Evolutionary conservation across 805 yeast species (phyloP).

Genomic region (Saccharomycopsis vini): DNA sequence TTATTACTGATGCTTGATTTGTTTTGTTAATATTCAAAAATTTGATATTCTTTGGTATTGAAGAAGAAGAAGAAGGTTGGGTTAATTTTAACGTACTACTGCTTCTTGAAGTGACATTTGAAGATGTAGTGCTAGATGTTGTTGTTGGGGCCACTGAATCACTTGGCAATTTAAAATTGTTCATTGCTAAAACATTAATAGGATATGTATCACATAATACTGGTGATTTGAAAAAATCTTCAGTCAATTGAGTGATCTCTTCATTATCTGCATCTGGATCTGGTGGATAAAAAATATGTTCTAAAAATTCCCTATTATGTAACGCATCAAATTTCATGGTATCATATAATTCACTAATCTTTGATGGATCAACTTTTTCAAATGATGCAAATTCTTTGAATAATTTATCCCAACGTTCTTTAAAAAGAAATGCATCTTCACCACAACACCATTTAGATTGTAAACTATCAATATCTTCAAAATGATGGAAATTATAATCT

Average conservation of each 20-base stretch:
- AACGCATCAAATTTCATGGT: constrained; percentile 98
- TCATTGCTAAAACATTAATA: constrained; percentile 65
- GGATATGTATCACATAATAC: constrained; percentile 64
- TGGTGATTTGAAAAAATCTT: constrained; percentile 37
- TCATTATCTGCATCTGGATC: constrained; percentile 32
- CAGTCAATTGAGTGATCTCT: constrained; percentile 22
- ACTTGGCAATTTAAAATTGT: constrained; percentile 54
- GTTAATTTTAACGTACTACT: constrained; percentile 6
- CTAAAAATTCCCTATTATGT: constrained; percentile 85
- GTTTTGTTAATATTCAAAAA: no score
- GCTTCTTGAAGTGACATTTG: constrained; percentile 3
- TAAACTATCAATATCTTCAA: constrained; percentile 48
- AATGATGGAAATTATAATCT: constrained; percentile 65
- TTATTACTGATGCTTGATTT: no score
- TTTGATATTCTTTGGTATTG: background rate
- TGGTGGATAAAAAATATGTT: constrained; percentile 66
- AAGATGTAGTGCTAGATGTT: constrained; percentile 16
- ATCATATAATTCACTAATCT: constrained; percentile 91
- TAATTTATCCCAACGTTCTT: constrained; percentile 95
- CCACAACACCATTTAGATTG: constrained; percentile 93
- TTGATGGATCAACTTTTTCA: constrained; percentile 95
- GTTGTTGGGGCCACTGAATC: constrained; percentile 24
- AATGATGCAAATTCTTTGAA: constrained; percentile 86
- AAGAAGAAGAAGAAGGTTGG: background rate
- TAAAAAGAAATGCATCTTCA: constrained; percentile 83